Conservation (phyloP, 2,329 filamentous ascomycete species). For the Cadophora sp. region DNA sequence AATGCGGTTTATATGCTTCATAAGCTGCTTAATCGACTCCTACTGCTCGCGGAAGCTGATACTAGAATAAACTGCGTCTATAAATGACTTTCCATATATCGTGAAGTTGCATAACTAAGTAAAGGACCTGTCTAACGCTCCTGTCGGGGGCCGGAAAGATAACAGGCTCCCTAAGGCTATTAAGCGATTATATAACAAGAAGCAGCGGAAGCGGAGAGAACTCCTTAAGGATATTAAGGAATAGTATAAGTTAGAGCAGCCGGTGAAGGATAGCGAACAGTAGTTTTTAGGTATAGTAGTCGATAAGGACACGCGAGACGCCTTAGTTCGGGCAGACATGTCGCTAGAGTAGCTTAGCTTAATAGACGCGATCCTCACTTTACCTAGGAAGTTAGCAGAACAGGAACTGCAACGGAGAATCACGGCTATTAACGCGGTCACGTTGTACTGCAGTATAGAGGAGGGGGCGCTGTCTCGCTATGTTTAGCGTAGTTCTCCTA, state of each 20-base stretch:
- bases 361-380: background rate
- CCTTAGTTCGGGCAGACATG: background rate
- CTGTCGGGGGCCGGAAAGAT: no score
- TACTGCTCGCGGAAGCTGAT: no score
- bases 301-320: constrained; percentile 2
- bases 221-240: constrained; percentile 3
- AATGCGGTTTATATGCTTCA: constrained; percentile 1
- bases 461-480: background rate
- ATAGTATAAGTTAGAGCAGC: constrained; percentile 2
- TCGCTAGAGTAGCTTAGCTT: constrained; percentile 1
- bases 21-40: background rate
- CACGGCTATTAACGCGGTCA: constrained; percentile 5
- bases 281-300: background rate
- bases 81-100: constrained; percentile 4
- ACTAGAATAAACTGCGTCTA: background rate
- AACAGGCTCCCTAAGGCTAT: background rate
- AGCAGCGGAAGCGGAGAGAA: no score
- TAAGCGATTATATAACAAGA: constrained; percentile 2
- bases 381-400: background rate
- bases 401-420: constrained; percentile 7
- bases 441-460: background rate
- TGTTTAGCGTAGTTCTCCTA: background rate
- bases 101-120: constrained; percentile 1
- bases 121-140: background rate
- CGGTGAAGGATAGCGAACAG: constrained; percentile 6